phyloP scores from a whole-genome alignment of 2,329 filamentous ascomycete species.

The Diplocarpon mali region DNA sequence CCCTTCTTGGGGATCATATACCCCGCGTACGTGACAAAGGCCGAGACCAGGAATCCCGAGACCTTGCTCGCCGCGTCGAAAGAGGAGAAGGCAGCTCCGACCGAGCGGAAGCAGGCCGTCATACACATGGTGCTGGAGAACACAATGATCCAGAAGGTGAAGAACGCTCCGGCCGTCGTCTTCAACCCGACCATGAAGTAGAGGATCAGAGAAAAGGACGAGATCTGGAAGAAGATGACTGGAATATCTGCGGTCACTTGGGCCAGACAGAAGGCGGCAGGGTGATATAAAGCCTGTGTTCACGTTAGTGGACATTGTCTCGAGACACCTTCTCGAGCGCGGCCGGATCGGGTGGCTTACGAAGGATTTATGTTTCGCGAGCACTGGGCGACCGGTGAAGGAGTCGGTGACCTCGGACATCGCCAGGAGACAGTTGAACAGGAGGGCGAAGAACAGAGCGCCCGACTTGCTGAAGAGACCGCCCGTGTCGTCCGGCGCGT shows the following conservation, averaged over 20 bases:
- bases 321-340: too few species aligned
- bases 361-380: constrained; percentile 48
- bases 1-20: constrained; percentile 51
- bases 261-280: background rate
- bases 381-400: constrained; percentile 46
- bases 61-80: constrained; percentile 49
- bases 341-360: constrained; percentile 46
- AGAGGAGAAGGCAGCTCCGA: constrained; percentile 41
- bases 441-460: constrained; percentile 51
- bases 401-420: constrained; percentile 57
- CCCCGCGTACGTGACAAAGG: constrained; percentile 49
- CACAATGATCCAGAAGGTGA: constrained; percentile 47
- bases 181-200: constrained; percentile 55
- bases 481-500: constrained; percentile 42
- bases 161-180: constrained; percentile 41
- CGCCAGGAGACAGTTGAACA: constrained; percentile 50
- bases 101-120: constrained; percentile 44
- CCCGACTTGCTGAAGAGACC: constrained; percentile 56
- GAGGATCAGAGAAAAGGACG: constrained; percentile 43
- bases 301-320: too few species aligned
- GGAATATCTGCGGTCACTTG: constrained; percentile 44
- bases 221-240: constrained; percentile 45
- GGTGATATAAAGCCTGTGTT: too few species aligned
- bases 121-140: constrained; percentile 41
- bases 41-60: constrained; percentile 40